These are phyloP conservation scores for Pythium plurisporium DNA, from an alignment of 352 stramenopile species.

Conservation along the genomic window DNA sequence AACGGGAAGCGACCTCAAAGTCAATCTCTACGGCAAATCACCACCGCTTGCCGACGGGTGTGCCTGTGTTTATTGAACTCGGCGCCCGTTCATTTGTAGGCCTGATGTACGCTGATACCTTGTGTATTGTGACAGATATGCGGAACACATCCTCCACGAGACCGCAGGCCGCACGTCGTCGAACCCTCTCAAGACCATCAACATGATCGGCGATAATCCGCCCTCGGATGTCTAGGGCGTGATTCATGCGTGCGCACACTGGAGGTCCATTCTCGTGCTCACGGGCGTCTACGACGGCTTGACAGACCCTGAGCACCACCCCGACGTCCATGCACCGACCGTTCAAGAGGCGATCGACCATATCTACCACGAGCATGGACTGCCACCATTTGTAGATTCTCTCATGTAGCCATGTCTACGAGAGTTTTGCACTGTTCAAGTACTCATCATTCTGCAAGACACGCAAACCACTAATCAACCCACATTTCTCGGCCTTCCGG, in stretches of 20 bases:
- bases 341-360: constrained; percentile 76
- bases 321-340: constrained; percentile 52
- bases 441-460: no score
- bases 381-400: constrained; percentile 26
- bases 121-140: constrained; percentile 24
- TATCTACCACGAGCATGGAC: constrained; percentile 60
- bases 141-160: constrained; percentile 58
- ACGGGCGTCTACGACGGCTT: constrained; percentile 81
- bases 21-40: constrained; percentile 82
- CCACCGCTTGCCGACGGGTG: constrained; percentile 82
- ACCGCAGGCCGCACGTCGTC: constrained; percentile 35
- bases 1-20: constrained; percentile 54
- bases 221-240: constrained; percentile 82
- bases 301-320: constrained; percentile 54
- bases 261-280: constrained; percentile 82
- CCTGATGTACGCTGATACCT: background rate
- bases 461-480: no score
- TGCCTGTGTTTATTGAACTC: no score
- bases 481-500: no score
- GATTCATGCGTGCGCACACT: constrained; percentile 77
- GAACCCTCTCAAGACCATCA: constrained; percentile 53
- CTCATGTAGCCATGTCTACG: no score
- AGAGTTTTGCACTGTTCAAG: no score
- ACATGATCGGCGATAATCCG: constrained; percentile 88
- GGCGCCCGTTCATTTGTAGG: no score